Base-by-base conservation (phyloP, 371 early-diverging fungal genomes). In the Haplosporangium sp. region DNA sequence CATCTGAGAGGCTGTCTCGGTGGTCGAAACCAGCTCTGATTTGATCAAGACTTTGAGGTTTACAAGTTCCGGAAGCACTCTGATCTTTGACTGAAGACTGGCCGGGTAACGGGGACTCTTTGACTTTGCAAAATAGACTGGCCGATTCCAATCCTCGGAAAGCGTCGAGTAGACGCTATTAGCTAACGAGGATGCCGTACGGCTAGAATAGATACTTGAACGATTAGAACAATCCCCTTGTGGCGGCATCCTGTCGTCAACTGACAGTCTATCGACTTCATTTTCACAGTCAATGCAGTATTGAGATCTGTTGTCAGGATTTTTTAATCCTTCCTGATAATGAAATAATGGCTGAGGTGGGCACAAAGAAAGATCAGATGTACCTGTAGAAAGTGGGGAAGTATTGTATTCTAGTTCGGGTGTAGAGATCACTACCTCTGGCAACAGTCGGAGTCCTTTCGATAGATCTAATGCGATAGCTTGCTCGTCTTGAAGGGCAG, bases 61-160 rank as follows among this genome's bases (percentile, higher is more conserved):
- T 11, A 15, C 65, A 3, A 60, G 65, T 9, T 61, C 55, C 8
- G 71, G 71, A 27, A 52, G 45, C 1, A n/a, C 50, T 11, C 56
- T 44, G 37, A 70, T 66, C 8, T 60, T 47, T 7, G 37, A 45
- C 57, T 70, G 67, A 7, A 75, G 19, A 15, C 63, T 62, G 7
- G 15, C 61, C 0, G 76, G 76, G 35, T 57, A 75, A 44, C 70
- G 65, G 10, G 19, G 58, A n/a, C 76, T 75, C 62, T 61, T 75
- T 44, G 75, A 61, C 19, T 44, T 65, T 3, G 61, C 53, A 39
- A 53, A 75, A 55, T 65, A 75, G 8, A 56, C n/a, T 0, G 75
- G 70, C 4, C 75, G 60, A 17, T 69, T 60, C 75, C 75, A 75
- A n/a, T 65, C 65, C 27, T 69, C 75, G 4, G 70, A 75, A 38